A percentile compares a stretch with the other conserved stretches of the same genome.
Conservation (phyloP, 768 basidiomycete species). For the Mycena filopes region DNA sequence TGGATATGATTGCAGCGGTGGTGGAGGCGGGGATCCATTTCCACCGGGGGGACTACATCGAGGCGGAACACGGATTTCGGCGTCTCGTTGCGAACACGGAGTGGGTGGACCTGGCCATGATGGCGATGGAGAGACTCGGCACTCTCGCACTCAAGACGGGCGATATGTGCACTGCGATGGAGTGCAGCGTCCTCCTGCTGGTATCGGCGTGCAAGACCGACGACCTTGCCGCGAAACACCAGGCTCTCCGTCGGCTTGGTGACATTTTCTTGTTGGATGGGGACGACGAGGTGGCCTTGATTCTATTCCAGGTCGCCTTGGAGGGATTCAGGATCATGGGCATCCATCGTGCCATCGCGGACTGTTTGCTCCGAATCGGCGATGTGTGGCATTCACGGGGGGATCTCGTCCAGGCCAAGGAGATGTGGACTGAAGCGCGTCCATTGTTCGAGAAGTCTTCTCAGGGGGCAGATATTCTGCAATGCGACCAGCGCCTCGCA, state of each 20-base stretch:
- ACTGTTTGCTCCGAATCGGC: slow-evolving; percentile 10
- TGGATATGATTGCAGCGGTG: not conserved
- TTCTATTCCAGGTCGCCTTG: not conserved
- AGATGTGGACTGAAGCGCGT: not conserved
- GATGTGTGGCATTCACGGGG: not conserved
- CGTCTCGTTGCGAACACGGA: not conserved
- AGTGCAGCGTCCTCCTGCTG: slow-evolving; percentile 1
- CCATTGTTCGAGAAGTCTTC: not conserved
- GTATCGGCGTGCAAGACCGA: not conserved
- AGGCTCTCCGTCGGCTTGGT: slow-evolving; percentile 15
- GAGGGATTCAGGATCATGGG: slow-evolving; percentile 14
- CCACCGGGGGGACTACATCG: not conserved
- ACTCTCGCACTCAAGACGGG: slow-evolving; percentile 2
- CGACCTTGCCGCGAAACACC: slow-evolving; percentile 15
- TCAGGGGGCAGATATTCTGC: not conserved
- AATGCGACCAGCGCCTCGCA: slow-evolving; percentile 1
- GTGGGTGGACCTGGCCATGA: slow-evolving; percentile 15
- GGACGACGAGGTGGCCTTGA: slow-evolving; percentile 3
- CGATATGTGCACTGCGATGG: not conserved
- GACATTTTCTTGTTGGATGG: not conserved
- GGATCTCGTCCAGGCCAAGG: not conserved
- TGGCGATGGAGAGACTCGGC: slow-evolving; percentile 16
- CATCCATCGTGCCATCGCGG: not conserved
- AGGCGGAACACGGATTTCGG: not conserved
- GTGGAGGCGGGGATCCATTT: not conserved